Percentiles rank a stretch among this genome's conserved stretches.
These are phyloP conservation scores for Eucalyptus camaldulensis DNA, from an alignment of 345 rosid species.

Conservation along the genomic window DNA sequence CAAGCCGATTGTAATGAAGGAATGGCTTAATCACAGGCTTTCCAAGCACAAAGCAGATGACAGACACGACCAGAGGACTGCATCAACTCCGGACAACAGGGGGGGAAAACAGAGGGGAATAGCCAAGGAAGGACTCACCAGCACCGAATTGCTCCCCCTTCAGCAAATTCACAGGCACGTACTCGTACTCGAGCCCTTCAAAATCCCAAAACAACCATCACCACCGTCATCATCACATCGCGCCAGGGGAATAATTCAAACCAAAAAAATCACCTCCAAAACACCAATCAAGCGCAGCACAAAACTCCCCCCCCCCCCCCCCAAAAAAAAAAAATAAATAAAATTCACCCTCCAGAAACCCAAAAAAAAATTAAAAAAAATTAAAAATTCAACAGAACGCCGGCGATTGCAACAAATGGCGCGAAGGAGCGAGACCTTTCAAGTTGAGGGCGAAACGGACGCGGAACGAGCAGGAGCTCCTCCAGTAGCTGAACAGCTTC, in stretches of 20 bases:
- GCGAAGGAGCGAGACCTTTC: slow-evolving; percentile 29
- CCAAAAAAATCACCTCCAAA: background rate
- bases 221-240: background rate
- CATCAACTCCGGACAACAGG: background rate
- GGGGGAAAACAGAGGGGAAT: background rate
- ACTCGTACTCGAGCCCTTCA: slow-evolving; percentile 60
- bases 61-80: background rate
- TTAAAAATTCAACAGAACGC: background rate
- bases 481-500: slow-evolving; percentile 56
- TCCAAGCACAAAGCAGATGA: background rate
- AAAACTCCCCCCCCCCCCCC: no score
- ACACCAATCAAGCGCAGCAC: background rate
- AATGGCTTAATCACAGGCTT: background rate
- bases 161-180: slow-evolving; percentile 41
- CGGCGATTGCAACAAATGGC: background rate
- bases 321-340: background rate
- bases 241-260: background rate
- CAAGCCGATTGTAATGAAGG: background rate
- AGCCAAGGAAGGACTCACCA: slow-evolving; percentile 12
- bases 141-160: slow-evolving; percentile 52
- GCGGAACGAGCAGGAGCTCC: slow-evolving; percentile 69
- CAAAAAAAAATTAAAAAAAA: background rate
- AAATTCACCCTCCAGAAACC: background rate
- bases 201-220: background rate
- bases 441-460: slow-evolving; percentile 70